Conservation (phyloP, 768 basidiomycete genomes). For the Vararia minispora region DNA sequence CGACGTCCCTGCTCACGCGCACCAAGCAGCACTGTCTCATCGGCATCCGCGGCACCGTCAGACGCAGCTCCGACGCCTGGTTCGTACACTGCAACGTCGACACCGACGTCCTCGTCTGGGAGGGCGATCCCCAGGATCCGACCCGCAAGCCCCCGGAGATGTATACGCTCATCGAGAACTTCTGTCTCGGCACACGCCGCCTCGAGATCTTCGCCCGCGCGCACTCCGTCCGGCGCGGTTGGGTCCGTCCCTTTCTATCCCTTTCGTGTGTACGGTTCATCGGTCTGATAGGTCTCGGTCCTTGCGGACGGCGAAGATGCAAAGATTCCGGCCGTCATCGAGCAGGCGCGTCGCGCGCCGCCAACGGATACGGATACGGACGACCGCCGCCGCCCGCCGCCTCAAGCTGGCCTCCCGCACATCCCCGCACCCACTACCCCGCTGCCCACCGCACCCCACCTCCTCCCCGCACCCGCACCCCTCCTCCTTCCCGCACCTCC, state of each 20-base stretch:
- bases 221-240: slow-evolving; percentile 67
- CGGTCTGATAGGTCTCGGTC: no score
- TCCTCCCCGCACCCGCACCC: no score
- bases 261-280: no score
- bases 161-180: slow-evolving; percentile 94
- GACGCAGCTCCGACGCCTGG: slow-evolving; percentile 88
- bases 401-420: slow-evolving; percentile 19
- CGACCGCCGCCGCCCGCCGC: slow-evolving; percentile 15
- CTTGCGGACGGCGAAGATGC: slow-evolving; percentile 54
- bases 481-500: no score
- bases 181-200: slow-evolving; percentile 86
- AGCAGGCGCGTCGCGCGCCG: slow-evolving; percentile 5
- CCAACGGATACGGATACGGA: no score
- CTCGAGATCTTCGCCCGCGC: slow-evolving; percentile 80
- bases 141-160: slow-evolving; percentile 89
- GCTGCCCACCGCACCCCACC: slow-evolving; percentile 26
- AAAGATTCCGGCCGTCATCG: slow-evolving; percentile 28
- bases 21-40: slow-evolving; percentile 96
- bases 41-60: slow-evolving; percentile 94
- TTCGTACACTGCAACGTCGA: slow-evolving; percentile 99
- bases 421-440: slow-evolving; percentile 28
- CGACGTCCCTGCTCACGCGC: slow-evolving; percentile 74
- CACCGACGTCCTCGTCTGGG: slow-evolving; percentile 96
- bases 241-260: no score
- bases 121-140: slow-evolving; percentile 79